Evolutionary conservation across 2,329 filamentous ascomycete species (phyloP).

Genomic region (Pseudogymnoascus sp.): DNA sequence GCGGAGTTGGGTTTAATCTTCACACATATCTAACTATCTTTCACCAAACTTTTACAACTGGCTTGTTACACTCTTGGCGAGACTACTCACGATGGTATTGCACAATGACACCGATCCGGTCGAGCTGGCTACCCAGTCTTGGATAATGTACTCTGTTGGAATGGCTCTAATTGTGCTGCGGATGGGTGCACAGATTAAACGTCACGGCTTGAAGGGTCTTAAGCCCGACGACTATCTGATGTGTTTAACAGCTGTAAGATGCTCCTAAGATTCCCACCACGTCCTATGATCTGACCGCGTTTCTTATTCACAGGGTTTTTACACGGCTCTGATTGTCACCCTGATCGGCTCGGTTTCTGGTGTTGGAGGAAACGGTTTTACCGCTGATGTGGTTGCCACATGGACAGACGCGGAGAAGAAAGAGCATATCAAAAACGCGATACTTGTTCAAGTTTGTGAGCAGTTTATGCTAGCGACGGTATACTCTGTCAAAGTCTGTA

Average conservation of each 20-base stretch:
- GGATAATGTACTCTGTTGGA: constrained; percentile 19
- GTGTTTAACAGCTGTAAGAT: constrained; percentile 17
- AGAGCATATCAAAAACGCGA: constrained; percentile 45
- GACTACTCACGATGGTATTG: neutral
- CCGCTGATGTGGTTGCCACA: constrained; percentile 29
- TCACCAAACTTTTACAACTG: neutral
- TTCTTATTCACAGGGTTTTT: constrained; percentile 25
- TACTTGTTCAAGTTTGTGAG: constrained; percentile 55
- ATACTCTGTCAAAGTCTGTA: constrained; percentile 48
- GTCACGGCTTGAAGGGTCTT: constrained; percentile 17
- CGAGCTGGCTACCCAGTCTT: constrained; percentile 17
- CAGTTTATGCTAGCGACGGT: constrained; percentile 46
- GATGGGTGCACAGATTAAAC: constrained; percentile 20
- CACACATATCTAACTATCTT: neutral
- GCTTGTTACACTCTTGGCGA: neutral
- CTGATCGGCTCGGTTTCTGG: constrained; percentile 35
- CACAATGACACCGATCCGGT: neutral
- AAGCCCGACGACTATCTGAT: constrained; percentile 22
- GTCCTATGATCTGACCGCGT: neutral
- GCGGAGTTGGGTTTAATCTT: neutral
- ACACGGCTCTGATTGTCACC: constrained; percentile 35
- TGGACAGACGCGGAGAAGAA: constrained; percentile 34
- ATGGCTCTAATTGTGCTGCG: constrained; percentile 20
- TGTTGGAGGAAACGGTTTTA: constrained; percentile 38
- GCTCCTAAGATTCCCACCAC: neutral